These are phyloP conservation scores for Fusarium subglutinans DNA, from an alignment of 2,329 filamentous ascomycete genomes.

Conservation along the genomic window DNA sequence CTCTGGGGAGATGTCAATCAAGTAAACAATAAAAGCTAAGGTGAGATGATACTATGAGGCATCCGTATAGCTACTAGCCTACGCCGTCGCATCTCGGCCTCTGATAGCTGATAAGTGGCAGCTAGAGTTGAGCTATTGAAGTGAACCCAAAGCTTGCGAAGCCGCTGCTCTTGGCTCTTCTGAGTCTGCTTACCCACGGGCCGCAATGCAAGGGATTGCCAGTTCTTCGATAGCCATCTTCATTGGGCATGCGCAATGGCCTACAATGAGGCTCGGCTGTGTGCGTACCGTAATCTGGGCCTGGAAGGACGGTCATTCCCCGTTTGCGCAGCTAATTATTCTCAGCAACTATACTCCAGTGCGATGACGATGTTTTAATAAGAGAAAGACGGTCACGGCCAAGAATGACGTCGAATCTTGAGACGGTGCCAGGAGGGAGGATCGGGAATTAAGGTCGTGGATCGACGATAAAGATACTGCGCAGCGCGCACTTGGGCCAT, in stretches of 20 bases:
- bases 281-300: neutral
- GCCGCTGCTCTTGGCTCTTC: conserved; percentile 1
- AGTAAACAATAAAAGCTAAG: conserved; percentile 28
- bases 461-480: conserved; percentile 43
- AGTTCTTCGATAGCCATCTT: neutral
- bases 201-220: conserved; percentile 1
- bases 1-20: conserved; percentile 30
- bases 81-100: conserved; percentile 4
- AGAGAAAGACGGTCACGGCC: conserved; percentile 18
- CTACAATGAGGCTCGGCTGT: conserved; percentile 31
- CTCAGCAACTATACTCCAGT: neutral
- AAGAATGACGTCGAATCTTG: conserved; percentile 40
- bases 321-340: conserved; percentile 8
- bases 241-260: neutral
- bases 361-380: conserved; percentile 36
- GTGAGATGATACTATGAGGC: conserved; percentile 4
- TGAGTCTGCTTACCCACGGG: neutral
- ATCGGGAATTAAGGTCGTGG: conserved; percentile 41
- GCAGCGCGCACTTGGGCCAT: conserved; percentile 15
- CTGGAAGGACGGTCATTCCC: neutral
- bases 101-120: conserved; percentile 11
- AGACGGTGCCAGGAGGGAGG: conserved; percentile 26
- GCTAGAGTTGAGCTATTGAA: neutral
- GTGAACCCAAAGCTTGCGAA: neutral
- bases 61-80: neutral